Evolutionary conservation across 129 eudicot genomes (phyloP), one percentile per base, ranked within the genome.

Genomic region (Pseudognaphalium luteoalbum): DNA sequence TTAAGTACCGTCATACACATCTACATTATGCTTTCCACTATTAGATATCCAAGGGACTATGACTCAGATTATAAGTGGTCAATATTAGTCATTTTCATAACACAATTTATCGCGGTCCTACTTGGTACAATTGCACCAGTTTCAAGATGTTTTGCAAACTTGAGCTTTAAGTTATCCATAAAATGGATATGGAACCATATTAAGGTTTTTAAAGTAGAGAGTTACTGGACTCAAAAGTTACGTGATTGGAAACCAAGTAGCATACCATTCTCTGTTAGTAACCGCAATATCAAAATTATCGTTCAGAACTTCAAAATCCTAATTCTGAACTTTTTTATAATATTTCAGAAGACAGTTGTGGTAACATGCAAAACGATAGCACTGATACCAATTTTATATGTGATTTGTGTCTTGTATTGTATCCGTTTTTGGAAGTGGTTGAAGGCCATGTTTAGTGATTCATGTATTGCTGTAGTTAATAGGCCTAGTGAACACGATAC

Each of bases 211-310:
- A 39, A 14, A 39, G 71, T 75, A 9, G 87, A 83, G 67, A 81
- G 25, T 5, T 70, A 79, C 25, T 83, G 84, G 85, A 81, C 4
- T 77, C 81, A 85, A 76, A 78, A 73, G 87, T 32, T 32, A 3
- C 2, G 2, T 32, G 34, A 32, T 32, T 32, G 34, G 34, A 32
- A 32, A 32, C 50, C 60, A 0, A 44, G 74, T 22, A 74, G 78
- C 0, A 5, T 77, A 47, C n/a, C 70, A 6, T 68, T 41, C 19
- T 5, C 15, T n/a, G 22, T 25, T 54, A 3, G 56, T 25, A 34
- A 70, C 56, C 75, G 34, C 20, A 77, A 30, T 29, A 37, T 30
- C 51, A 81, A 72, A 33, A 21, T 54, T 74, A 56, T 64, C 21
- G 6, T 70, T 34, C 63, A 73, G 33, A 68, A 69, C 3, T 1